A percentile compares a stretch with the other conserved stretches of the same genome.
These are phyloP conservation scores for Fusarium xyrophilum DNA, from an alignment of 2,329 filamentous ascomycete species.

Conservation along the genomic window DNA sequence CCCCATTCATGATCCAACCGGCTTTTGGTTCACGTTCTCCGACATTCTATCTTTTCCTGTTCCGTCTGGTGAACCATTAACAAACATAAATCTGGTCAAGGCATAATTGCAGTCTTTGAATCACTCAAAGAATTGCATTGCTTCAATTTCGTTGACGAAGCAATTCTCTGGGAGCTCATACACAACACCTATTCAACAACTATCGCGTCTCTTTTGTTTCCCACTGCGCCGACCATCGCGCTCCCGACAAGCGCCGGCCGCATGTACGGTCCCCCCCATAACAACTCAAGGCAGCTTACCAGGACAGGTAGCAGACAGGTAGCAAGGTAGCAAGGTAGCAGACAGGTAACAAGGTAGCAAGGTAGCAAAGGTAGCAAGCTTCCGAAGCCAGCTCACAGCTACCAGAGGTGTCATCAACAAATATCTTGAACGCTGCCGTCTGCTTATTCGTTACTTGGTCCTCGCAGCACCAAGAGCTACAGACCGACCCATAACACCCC, in stretches of 20 bases:
- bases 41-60: constrained; percentile 5
- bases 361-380: constrained; percentile 7
- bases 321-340: constrained; percentile 10
- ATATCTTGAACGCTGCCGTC: constrained; percentile 25
- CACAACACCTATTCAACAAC: neutral
- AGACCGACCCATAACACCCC: constrained; percentile 26
- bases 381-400: constrained; percentile 28
- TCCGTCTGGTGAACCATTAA: neutral
- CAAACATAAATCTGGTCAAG: neutral
- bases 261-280: constrained; percentile 33
- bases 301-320: constrained; percentile 9
- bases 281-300: constrained; percentile 15
- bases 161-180: neutral
- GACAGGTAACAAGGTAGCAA: too few relatives aligned
- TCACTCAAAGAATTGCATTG: neutral
- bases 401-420: constrained; percentile 24
- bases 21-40: constrained; percentile 5
- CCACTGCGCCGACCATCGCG: constrained; percentile 36
- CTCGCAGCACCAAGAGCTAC: constrained; percentile 29
- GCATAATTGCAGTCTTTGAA: neutral
- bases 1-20: constrained; percentile 24
- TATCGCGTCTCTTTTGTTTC: constrained; percentile 34
- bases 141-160: neutral
- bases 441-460: constrained; percentile 18
- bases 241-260: constrained; percentile 41